Conservation (phyloP, 2,329 filamentous ascomycete species). For the Passalora sequoiae region DNA sequence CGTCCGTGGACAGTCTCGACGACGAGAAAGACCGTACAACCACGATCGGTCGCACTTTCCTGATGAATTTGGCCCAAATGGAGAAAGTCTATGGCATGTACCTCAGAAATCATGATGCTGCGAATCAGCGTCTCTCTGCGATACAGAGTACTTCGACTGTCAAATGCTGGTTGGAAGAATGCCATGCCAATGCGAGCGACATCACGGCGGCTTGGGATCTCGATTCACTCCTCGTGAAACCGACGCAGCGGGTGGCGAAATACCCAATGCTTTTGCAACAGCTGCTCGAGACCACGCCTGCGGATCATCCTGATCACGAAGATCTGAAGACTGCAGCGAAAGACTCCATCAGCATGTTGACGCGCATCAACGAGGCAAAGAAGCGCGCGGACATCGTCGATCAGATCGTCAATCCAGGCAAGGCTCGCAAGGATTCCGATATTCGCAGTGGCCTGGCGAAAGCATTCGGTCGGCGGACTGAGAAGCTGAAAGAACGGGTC, state of each 20-base stretch:
- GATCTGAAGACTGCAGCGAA: constrained; percentile 67
- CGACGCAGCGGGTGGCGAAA: constrained; percentile 88
- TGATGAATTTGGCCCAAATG: constrained; percentile 53
- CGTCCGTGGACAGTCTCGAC: constrained; percentile 34
- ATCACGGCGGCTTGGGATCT: constrained; percentile 91
- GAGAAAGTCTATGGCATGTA: constrained; percentile 62
- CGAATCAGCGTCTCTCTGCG: constrained; percentile 55
- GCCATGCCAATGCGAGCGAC: constrained; percentile 85
- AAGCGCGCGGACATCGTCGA: constrained; percentile 90
- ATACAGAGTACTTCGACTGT: constrained; percentile 57
- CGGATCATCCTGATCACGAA: constrained; percentile 73
- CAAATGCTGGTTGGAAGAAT: constrained; percentile 82
- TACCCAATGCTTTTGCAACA: constrained; percentile 83
- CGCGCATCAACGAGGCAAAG: constrained; percentile 86
- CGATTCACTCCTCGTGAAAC: constrained; percentile 94
- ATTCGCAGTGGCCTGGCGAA: constrained; percentile 79
- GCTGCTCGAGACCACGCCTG: constrained; percentile 71
- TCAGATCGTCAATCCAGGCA: constrained; percentile 64
- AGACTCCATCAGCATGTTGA: constrained; percentile 58
- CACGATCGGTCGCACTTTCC: constrained; percentile 55
- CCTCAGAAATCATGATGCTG: constrained; percentile 59
- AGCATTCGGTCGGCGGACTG: constrained; percentile 81
- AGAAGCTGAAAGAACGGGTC: constrained; percentile 72
- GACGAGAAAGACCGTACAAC: constrained; percentile 56
- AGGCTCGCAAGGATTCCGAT: constrained; percentile 84